Evolutionary conservation across 192 early-diverging fungal species (phyloP).

Genomic region (Entomortierella lignicola): DNA sequence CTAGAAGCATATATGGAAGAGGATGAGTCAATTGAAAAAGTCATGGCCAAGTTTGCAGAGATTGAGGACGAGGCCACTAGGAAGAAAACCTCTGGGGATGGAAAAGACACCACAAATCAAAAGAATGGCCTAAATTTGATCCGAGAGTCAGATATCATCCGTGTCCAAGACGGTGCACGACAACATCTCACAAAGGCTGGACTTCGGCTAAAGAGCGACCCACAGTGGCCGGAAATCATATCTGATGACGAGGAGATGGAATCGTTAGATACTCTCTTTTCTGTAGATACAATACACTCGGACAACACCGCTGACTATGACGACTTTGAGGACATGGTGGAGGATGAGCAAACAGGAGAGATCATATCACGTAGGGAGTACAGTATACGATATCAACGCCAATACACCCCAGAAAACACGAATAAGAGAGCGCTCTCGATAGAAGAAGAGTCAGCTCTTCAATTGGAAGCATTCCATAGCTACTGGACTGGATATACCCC

Average conservation of each 20-base stretch:
- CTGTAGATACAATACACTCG: slow-evolving; percentile 15
- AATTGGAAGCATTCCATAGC: slow-evolving; percentile 29
- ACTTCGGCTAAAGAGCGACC: not conserved
- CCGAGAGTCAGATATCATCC: not conserved
- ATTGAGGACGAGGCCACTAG: slow-evolving; percentile 41
- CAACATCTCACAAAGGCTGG: slow-evolving; percentile 4
- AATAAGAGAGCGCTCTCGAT: slow-evolving; percentile 18
- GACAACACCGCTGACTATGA: slow-evolving; percentile 22
- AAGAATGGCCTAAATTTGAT: slow-evolving; percentile 4
- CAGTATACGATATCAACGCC: slow-evolving; percentile 8
- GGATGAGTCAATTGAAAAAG: slow-evolving; percentile 57
- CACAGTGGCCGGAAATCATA: slow-evolving; percentile 17
- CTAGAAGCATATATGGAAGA: slow-evolving; percentile 60
- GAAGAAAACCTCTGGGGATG: not conserved
- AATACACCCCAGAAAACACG: not conserved
- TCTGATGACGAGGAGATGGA: slow-evolving; percentile 34
- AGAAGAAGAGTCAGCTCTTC: slow-evolving; percentile 20
- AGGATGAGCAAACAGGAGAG: slow-evolving; percentile 42
- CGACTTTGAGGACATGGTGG: slow-evolving; percentile 27
- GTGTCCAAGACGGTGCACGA: slow-evolving; percentile 16
- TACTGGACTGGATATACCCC: slow-evolving; percentile 52
- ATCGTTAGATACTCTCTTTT: slow-evolving; percentile 17
- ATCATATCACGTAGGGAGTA: slow-evolving; percentile 10
- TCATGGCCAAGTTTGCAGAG: slow-evolving; percentile 58
- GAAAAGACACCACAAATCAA: not conserved